Percentiles rank a stretch among this genome's conserved stretches.
Evolutionary conservation across 257 asterid species (phyloP).

Genomic region (Misopates orontium): DNA sequence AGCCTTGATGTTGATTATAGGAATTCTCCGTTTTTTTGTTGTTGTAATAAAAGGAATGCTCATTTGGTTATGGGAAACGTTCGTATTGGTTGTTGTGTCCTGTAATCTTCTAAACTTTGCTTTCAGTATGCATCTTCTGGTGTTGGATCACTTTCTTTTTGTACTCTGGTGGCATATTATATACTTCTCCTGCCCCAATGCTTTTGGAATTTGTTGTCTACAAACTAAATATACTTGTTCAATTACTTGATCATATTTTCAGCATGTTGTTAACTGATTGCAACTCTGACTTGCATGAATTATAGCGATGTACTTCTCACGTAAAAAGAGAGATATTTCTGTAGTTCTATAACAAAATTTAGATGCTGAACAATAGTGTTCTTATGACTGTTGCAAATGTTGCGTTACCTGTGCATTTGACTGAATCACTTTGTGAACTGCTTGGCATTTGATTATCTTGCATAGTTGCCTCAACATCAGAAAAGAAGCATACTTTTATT

Average conservation of each 20-base stretch:
- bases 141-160: too few species aligned
- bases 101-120: not conserved
- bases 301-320: not conserved
- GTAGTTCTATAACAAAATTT: constrained; percentile 1
- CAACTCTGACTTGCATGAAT: not conserved
- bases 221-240: too few species aligned
- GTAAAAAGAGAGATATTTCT: too few species aligned
- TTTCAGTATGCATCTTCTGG: not conserved
- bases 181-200: too few species aligned
- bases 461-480: not conserved
- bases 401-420: constrained; percentile 7
- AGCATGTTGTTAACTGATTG: not conserved
- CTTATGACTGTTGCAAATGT: not conserved
- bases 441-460: not conserved
- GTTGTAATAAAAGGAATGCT: not conserved
- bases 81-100: not conserved
- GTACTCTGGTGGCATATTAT: too few species aligned
- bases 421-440: not conserved
- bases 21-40: too few species aligned
- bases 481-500: not conserved
- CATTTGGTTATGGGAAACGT: not conserved
- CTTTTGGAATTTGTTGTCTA: too few species aligned
- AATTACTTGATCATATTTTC: not conserved
- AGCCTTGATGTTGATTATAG: not conserved
- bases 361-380: constrained; percentile 13